These are phyloP conservation scores for Phytophthora syringae DNA, from an alignment of 352 stramenopile species.

Conservation along the genomic window DNA sequence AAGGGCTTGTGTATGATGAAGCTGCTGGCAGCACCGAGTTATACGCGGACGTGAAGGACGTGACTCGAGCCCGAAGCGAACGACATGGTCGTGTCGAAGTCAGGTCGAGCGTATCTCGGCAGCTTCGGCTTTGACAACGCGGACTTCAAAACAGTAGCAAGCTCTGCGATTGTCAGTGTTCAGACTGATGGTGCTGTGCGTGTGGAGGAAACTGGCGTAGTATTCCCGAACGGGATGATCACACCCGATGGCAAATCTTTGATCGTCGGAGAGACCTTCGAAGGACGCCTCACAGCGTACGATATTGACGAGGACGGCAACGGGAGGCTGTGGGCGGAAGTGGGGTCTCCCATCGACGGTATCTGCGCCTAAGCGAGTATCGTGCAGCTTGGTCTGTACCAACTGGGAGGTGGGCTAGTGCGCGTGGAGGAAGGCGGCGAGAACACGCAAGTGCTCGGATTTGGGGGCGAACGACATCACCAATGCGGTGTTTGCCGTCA, in stretches of 20 bases:
- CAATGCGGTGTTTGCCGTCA: slow-evolving; percentile 61
- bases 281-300: slow-evolving; percentile 53
- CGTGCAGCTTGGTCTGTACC: slow-evolving; percentile 53
- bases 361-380: slow-evolving; percentile 65
- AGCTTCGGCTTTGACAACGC: slow-evolving; percentile 73
- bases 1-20: slow-evolving; percentile 48
- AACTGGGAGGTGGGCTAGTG: slow-evolving; percentile 47
- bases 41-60: slow-evolving; percentile 58
- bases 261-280: slow-evolving; percentile 67
- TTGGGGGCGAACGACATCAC: slow-evolving; percentile 60
- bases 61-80: slow-evolving; percentile 63
- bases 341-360: slow-evolving; percentile 53
- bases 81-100: slow-evolving; percentile 63
- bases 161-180: slow-evolving; percentile 69
- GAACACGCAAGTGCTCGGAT: slow-evolving; percentile 52
- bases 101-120: slow-evolving; percentile 56
- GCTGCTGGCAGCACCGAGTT: slow-evolving; percentile 23
- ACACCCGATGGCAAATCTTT: slow-evolving; percentile 73
- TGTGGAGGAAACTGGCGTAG: slow-evolving; percentile 56
- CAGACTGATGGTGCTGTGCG: slow-evolving; percentile 47
- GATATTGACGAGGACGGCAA: slow-evolving; percentile 58
- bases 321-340: slow-evolving; percentile 56
- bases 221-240: slow-evolving; percentile 71
- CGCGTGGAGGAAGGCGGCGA: slow-evolving; percentile 58
- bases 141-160: slow-evolving; percentile 34